Evolutionary conservation across 495 filamentous ascomycete species (phyloP).

Genomic region (Pseudoneurospora amorphoporcata): DNA sequence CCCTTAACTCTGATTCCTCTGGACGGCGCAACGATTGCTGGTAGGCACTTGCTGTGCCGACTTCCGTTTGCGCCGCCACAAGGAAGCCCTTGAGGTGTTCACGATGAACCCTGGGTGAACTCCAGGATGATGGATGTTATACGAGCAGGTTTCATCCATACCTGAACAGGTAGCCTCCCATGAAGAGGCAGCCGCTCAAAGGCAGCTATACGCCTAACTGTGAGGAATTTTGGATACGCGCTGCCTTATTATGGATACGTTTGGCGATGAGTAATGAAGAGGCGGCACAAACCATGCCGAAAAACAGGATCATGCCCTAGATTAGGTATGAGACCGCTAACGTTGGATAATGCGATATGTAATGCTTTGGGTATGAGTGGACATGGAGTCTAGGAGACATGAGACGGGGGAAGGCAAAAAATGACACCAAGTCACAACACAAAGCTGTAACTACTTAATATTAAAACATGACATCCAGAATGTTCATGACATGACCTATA

Average conservation of each 20-base stretch:
- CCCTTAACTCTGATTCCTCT: background rate
- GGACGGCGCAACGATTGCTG: background rate
- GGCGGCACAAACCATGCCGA: background rate
- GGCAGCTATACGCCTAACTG: background rate
- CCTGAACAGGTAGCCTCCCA: background rate
- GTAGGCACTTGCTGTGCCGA: background rate
- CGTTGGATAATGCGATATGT: background rate
- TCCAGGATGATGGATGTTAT: background rate
- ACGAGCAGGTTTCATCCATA: background rate
- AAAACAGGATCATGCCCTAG: background rate
- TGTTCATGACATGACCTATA: background rate
- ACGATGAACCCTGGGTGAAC: background rate
- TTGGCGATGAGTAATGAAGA: background rate
- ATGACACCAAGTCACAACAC: background rate
- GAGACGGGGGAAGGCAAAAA: background rate
- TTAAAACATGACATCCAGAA: background rate
- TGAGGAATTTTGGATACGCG: background rate
- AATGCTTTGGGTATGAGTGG: background rate
- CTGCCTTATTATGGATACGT: background rate
- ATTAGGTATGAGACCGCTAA: background rate
- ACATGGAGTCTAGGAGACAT: background rate
- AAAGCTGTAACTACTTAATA: background rate
- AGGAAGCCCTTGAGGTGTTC: background rate
- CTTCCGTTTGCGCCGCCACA: background rate
- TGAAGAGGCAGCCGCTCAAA: background rate